Evolutionary conservation across 2,329 filamentous ascomycete genomes (phyloP).

Genomic region (Ceratocystis cacaofunesta): DNA sequence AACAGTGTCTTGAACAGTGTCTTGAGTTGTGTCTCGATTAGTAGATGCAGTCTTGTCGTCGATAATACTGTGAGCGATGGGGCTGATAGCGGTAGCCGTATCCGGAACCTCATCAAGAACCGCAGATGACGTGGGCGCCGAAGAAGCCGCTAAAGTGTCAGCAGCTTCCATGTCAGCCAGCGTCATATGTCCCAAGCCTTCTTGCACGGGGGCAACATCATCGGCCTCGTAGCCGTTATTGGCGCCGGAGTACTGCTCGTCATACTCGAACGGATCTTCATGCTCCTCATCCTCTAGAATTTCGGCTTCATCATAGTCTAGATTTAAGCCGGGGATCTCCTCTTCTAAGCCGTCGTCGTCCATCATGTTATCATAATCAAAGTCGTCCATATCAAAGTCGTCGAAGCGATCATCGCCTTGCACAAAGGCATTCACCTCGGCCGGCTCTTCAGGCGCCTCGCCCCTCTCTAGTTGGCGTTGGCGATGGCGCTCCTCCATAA

Average conservation of each 20-base stretch:
- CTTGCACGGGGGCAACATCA: conserved; percentile 31
- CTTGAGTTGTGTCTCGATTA: neutral
- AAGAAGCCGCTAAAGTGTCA: neutral
- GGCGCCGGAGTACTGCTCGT: conserved; percentile 19
- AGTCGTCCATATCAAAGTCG: conserved; percentile 41
- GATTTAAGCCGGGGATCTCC: conserved; percentile 45
- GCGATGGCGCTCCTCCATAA: conserved; percentile 58
- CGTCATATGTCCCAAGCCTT: conserved; percentile 17
- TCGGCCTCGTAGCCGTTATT: conserved; percentile 24
- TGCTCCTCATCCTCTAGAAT: conserved; percentile 24
- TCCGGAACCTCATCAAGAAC: too few species aligned
- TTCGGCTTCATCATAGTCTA: conserved; percentile 32
- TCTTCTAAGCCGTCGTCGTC: conserved; percentile 53
- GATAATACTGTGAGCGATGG: neutral
- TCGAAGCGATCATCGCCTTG: conserved; percentile 40
- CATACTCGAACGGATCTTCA: conserved; percentile 23
- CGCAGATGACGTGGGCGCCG: too few species aligned
- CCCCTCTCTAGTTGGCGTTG: conserved; percentile 50
- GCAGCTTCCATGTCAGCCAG: conserved; percentile 11
- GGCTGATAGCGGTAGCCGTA: neutral
- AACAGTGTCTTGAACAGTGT: neutral
- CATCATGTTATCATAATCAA: conserved; percentile 50
- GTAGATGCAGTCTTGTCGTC: neutral
- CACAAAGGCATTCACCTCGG: conserved; percentile 21
- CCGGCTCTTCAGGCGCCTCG: conserved; percentile 25